Evolutionary conservation across 2,329 filamentous ascomycete species (phyloP).

Genomic region (Triangularia verruculosa): DNA sequence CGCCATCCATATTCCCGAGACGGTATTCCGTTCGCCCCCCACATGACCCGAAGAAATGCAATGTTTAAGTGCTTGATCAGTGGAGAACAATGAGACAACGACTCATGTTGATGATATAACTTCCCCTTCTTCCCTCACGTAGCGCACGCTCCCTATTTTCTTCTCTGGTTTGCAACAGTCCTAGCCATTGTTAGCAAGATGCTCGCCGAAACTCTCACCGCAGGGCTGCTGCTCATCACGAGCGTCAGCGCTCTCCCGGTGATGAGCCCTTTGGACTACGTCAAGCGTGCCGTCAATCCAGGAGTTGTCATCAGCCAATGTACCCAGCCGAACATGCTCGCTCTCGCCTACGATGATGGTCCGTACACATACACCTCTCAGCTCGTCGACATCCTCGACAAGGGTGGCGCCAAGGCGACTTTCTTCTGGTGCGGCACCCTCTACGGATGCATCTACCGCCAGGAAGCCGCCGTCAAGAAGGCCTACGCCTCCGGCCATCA

Average conservation of each 20-base stretch:
- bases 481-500: slow-evolving; percentile 51
- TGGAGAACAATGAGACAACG: background rate
- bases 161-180: background rate
- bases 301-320: slow-evolving; percentile 47
- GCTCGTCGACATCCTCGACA: slow-evolving; percentile 50
- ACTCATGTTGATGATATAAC: background rate
- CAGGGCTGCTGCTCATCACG: slow-evolving; percentile 21
- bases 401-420: slow-evolving; percentile 48
- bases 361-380: slow-evolving; percentile 48
- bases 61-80: background rate
- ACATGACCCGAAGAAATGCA: background rate
- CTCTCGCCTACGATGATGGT: slow-evolving; percentile 54
- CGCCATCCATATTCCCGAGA: background rate
- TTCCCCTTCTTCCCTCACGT: background rate
- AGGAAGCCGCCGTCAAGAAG: slow-evolving; percentile 51
- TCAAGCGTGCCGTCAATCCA: slow-evolving; percentile 40
- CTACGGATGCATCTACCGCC: slow-evolving; percentile 51
- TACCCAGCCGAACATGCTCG: slow-evolving; percentile 42
- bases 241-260: slow-evolving; percentile 19
- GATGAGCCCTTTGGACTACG: slow-evolving; percentile 37
- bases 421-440: slow-evolving; percentile 53
- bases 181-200: slow-evolving; percentile 8
- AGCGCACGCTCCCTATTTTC: background rate
- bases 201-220: slow-evolving; percentile 18
- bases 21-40: background rate